Conservation (phyloP, 2,329 filamentous ascomycete species). For the Cordyceps tenuipes region DNA sequence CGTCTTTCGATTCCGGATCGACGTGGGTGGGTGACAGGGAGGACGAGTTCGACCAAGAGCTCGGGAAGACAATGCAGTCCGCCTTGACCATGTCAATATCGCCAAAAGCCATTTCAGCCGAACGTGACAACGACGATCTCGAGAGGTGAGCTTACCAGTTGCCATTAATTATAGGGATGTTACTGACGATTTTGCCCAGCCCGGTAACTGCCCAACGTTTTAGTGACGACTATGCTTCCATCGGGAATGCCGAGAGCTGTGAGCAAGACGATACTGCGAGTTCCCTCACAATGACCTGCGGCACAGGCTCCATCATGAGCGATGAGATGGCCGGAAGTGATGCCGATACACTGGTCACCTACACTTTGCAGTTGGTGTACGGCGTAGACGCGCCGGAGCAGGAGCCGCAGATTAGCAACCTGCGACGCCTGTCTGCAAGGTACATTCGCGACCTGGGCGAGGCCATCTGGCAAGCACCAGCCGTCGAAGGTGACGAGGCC, state of each 20-base stretch:
- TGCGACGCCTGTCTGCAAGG: conserved; percentile 24
- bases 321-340: conserved; percentile 27
- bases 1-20: conserved; percentile 29
- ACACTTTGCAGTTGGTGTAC: conserved; percentile 29
- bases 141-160: conserved; percentile 5
- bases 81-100: neutral
- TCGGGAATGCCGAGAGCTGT: conserved; percentile 7
- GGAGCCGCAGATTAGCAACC: neutral
- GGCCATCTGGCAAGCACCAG: conserved; percentile 17
- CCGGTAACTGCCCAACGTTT: neutral
- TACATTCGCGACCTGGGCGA: conserved; percentile 27
- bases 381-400: conserved; percentile 28
- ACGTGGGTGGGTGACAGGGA: conserved; percentile 31
- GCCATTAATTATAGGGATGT: too few relatives aligned
- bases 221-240: neutral
- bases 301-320: conserved; percentile 16
- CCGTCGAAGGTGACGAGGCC: neutral
- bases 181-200: too few relatives aligned
- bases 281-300: neutral
- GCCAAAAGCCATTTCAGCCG: neutral
- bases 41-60: conserved; percentile 14
- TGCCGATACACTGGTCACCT: conserved; percentile 27
- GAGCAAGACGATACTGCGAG: conserved; percentile 1
- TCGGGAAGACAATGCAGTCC: neutral
- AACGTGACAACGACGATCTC: neutral